phyloP scores from a whole-genome alignment of 345 rosid genomes.

The Laguncularia racemosa region DNA sequence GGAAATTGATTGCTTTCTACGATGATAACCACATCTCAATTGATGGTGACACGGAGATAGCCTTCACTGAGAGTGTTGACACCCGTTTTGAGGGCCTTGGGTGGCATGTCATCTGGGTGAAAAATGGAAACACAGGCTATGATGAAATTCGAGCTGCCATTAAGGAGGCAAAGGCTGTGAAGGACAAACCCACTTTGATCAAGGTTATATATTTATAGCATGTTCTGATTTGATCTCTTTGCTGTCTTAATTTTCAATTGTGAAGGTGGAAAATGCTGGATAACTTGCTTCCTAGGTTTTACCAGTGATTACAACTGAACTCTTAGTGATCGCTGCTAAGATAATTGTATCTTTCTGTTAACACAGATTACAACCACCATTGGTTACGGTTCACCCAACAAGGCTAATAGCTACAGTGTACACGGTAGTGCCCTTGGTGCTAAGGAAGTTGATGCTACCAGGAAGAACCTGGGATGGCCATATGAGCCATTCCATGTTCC shows the following conservation, averaged over 20 bases:
- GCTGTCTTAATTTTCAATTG: not conserved
- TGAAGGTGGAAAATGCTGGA: not conserved
- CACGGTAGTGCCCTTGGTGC: conserved; percentile 97
- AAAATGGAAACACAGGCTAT: conserved; percentile 97
- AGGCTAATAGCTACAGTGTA: conserved; percentile 88
- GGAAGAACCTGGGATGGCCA: conserved; percentile 96
- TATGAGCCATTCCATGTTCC: conserved; percentile 92
- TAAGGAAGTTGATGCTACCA: conserved; percentile 99
- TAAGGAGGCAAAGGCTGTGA: conserved; percentile 95
- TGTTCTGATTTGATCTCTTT: not conserved
- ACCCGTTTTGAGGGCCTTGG: conserved; percentile 94
- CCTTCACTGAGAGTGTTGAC: conserved; percentile 86
- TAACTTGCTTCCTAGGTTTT: no score
- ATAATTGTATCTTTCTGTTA: not conserved
- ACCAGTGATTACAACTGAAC: not conserved
- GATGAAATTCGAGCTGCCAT: conserved; percentile 99
- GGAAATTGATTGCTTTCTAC: conserved; percentile 93
- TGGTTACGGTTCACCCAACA: conserved; percentile 98
- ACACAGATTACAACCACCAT: conserved; percentile 82
- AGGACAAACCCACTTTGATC: conserved; percentile 84
- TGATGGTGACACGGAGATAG: conserved; percentile 96
- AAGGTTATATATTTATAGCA: conserved; percentile 36
- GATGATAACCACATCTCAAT: conserved; percentile 99
- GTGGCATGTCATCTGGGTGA: conserved; percentile 99
- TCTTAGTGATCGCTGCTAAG: no score